Evolutionary conservation across 73 alveolate genomes (phyloP).

Genomic region (Uronychia setigera): DNA sequence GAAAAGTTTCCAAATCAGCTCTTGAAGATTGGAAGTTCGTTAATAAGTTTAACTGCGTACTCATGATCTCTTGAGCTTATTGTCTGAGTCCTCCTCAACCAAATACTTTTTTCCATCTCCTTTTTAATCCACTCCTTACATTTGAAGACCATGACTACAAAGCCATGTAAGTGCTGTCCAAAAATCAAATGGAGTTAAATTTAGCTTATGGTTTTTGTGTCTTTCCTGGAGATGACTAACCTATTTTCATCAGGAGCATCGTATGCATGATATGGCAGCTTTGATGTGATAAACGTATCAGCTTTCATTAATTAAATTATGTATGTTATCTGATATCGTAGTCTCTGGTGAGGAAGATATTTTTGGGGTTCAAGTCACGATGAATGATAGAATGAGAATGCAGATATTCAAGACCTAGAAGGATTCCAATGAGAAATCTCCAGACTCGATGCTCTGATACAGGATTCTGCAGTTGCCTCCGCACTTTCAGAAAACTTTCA

Average conservation of each 20-base stretch:
- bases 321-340: slow-evolving; percentile 44
- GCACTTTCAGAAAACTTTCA: slow-evolving; percentile 65
- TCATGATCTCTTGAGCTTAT: neutral
- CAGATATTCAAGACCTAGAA: slow-evolving; percentile 17
- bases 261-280: no score
- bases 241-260: no score
- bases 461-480: slow-evolving; percentile 54
- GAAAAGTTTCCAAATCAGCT: neutral
- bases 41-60: neutral
- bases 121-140: no score
- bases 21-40: neutral
- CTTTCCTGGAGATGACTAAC: no score
- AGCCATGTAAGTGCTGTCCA: no score
- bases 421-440: slow-evolving; percentile 49
- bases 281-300: no score
- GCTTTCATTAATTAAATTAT: no score
- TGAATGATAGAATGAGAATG: slow-evolving; percentile 84
- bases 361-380: slow-evolving; percentile 82
- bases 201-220: no score
- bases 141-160: no score
- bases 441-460: slow-evolving; percentile 78
- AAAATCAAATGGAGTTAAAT: no score
- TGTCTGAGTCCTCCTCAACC: neutral
- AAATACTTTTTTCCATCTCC: neutral
- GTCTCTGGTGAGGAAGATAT: slow-evolving; percentile 59